Percentiles rank a stretch among this genome's conserved stretches.
Evolutionary conservation across 225 moss, liverwort and hornwort species (phyloP).

Genomic region (Polytrichum formosum): DNA sequence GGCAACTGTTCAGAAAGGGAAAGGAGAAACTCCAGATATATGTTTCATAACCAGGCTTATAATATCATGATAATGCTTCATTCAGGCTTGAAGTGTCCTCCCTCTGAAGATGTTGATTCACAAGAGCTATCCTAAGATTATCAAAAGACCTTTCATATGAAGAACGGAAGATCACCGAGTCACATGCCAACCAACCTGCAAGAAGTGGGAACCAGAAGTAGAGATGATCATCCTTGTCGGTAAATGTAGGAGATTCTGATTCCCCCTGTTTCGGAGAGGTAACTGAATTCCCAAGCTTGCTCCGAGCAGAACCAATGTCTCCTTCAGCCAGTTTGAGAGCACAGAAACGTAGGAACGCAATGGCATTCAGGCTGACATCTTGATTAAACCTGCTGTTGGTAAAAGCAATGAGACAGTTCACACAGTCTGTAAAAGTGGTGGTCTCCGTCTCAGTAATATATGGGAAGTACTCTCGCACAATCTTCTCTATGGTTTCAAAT

Average conservation of each 20-base stretch:
- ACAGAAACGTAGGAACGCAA: slow-evolving; percentile 97
- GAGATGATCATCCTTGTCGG: slow-evolving; percentile 99
- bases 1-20: too few species aligned
- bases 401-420: slow-evolving; percentile 98
- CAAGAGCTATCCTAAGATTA: too few species aligned
- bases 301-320: slow-evolving; percentile 77
- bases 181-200: slow-evolving; percentile 66
- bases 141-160: too few species aligned
- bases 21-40: too few species aligned
- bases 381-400: slow-evolving; percentile 99
- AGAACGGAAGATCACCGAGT: too few species aligned
- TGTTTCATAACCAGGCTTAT: too few species aligned
- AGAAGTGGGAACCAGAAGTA: slow-evolving; percentile 99
- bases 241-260: slow-evolving; percentile 75
- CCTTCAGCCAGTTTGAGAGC: slow-evolving; percentile 98
- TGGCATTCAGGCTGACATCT: slow-evolving; percentile 98
- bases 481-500: slow-evolving; percentile 99
- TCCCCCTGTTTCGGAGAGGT: slow-evolving; percentile 41
- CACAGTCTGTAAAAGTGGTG: slow-evolving; percentile 98
- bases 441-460: slow-evolving; percentile 99
- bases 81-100: too few species aligned
- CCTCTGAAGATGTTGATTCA: too few species aligned
- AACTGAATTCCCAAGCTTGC: slow-evolving; percentile 51
- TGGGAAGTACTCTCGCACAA: slow-evolving; percentile 96
- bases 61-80: too few species aligned